phyloP scores from a whole-genome alignment of 2,329 filamentous ascomycete species.

The Stagonosporopsis rhizophila region DNA sequence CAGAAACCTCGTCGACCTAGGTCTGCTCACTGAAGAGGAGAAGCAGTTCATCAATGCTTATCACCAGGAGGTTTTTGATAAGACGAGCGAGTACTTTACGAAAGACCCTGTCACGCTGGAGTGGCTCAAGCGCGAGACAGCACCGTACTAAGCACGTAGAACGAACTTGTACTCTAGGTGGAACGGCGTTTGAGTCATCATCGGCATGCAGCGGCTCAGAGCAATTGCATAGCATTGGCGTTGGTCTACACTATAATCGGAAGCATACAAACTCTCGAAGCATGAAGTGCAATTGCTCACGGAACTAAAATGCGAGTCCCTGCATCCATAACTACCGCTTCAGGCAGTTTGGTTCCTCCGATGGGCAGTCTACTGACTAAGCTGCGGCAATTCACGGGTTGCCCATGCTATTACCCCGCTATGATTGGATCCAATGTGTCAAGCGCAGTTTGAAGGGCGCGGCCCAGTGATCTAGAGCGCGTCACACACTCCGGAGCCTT shows the following conservation, averaged over 20 bases:
- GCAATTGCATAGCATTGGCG: conserved; percentile 22
- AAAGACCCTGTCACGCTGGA: conserved; percentile 72
- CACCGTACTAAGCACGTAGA: conserved; percentile 52
- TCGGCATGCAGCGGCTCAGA: conserved; percentile 20
- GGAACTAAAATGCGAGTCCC: conserved; percentile 18
- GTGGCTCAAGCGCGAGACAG: conserved; percentile 90
- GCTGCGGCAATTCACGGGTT: conserved; percentile 37
- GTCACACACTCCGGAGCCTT: conserved; percentile 16
- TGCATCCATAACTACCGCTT: conserved; percentile 17
- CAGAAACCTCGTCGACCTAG: conserved; percentile 80
- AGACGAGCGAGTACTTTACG: conserved; percentile 79
- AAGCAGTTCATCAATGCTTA: conserved; percentile 88
- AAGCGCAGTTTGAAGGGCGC: conserved; percentile 23
- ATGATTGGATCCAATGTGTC: conserved; percentile 37
- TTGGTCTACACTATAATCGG: conserved; percentile 1
- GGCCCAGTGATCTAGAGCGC: conserved; percentile 27
- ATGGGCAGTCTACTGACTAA: conserved; percentile 24
- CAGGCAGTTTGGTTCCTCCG: conserved; percentile 11
- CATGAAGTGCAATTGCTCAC: background rate
- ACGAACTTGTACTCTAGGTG: background rate
- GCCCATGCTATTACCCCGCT: conserved; percentile 4
- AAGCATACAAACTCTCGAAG: background rate
- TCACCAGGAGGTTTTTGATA: conserved; percentile 79
- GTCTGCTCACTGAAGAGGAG: conserved; percentile 74
- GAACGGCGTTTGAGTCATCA: background rate